Evolutionary conservation across 306 rosid genomes (phyloP).

Genomic region (Psophocarpus tetragonolobus): DNA sequence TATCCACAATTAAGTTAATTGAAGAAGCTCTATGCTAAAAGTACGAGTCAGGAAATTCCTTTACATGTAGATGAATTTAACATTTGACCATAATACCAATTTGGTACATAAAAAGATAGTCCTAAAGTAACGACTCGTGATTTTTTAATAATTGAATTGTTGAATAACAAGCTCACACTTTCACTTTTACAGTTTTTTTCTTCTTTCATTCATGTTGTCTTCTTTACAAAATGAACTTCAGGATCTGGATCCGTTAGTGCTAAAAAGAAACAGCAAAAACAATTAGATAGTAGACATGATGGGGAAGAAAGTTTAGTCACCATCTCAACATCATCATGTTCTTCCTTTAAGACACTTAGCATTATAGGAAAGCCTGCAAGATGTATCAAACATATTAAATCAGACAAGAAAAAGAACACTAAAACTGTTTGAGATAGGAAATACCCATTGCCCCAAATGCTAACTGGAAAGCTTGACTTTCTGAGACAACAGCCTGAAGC

Average conservation of each 20-base stretch:
- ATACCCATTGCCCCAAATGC: constrained; percentile 91
- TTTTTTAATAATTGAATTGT: background rate
- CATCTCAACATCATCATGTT: constrained; percentile 88
- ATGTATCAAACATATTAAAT: constrained; percentile 21
- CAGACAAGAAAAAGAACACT: background rate
- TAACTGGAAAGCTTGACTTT: constrained; percentile 67
- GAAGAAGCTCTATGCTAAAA: background rate
- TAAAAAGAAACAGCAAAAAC: constrained; percentile 8
- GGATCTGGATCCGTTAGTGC: constrained; percentile 15
- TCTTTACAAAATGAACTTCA: background rate
- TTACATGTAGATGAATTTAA: background rate
- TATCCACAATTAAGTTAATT: background rate
- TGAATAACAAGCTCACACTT: background rate
- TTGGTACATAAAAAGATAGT: background rate
- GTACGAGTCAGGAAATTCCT: background rate
- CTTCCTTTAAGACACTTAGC: constrained; percentile 72
- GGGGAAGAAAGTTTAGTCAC: constrained; percentile 42
- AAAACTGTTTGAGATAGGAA: background rate
- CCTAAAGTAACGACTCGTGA: background rate
- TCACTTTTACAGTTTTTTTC: background rate
- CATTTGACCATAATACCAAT: background rate
- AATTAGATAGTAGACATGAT: constrained; percentile 10
- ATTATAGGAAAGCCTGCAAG: constrained; percentile 77
- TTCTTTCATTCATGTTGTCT: background rate
- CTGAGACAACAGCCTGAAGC: constrained; percentile 78